phyloP scores from a whole-genome alignment of 768 basidiomycete genomes.

The Kwoniella sp. region DNA sequence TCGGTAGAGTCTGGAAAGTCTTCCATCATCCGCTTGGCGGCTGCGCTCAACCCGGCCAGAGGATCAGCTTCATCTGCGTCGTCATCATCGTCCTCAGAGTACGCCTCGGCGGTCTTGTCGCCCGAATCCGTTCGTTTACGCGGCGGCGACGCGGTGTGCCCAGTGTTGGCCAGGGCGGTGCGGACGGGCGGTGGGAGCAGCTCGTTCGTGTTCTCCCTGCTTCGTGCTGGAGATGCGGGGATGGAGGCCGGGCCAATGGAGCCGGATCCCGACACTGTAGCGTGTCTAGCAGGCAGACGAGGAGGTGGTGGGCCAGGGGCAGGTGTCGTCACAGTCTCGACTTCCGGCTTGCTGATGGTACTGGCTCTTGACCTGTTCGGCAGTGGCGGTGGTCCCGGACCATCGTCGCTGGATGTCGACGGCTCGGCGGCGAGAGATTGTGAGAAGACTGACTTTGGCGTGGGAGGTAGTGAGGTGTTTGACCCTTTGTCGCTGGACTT shows the following conservation, averaged over 20 bases:
- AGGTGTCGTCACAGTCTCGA: neutral
- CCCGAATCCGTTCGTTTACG: slow-evolving; percentile 11
- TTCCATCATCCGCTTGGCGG: slow-evolving; percentile 40
- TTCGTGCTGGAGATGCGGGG: slow-evolving; percentile 8
- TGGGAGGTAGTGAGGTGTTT: no score
- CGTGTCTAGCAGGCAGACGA: slow-evolving; percentile 17
- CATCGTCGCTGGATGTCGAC: neutral
- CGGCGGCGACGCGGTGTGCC: slow-evolving; percentile 14
- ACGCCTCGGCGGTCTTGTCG: slow-evolving; percentile 18
- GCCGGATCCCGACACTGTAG: slow-evolving; percentile 8
- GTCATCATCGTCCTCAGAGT: slow-evolving; percentile 44
- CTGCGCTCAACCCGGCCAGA: slow-evolving; percentile 12
- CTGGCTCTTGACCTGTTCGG: slow-evolving; percentile 9
- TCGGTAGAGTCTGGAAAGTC: slow-evolving; percentile 53
- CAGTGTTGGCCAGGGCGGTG: slow-evolving; percentile 12
- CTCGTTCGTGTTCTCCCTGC: slow-evolving; percentile 16
- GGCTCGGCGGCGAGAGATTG: neutral
- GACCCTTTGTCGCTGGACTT: slow-evolving; percentile 3
- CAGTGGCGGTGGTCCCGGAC: slow-evolving; percentile 11
- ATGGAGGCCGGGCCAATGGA: slow-evolving; percentile 9
- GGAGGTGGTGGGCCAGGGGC: slow-evolving; percentile 12
- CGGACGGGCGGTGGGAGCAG: slow-evolving; percentile 36
- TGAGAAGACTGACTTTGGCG: slow-evolving; percentile 11
- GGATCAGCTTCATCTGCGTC: slow-evolving; percentile 25
- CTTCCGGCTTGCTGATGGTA: slow-evolving; percentile 6